Base-by-base conservation (phyloP, 805 yeast species). In the Jamesozyma jinghongensis region DNA sequence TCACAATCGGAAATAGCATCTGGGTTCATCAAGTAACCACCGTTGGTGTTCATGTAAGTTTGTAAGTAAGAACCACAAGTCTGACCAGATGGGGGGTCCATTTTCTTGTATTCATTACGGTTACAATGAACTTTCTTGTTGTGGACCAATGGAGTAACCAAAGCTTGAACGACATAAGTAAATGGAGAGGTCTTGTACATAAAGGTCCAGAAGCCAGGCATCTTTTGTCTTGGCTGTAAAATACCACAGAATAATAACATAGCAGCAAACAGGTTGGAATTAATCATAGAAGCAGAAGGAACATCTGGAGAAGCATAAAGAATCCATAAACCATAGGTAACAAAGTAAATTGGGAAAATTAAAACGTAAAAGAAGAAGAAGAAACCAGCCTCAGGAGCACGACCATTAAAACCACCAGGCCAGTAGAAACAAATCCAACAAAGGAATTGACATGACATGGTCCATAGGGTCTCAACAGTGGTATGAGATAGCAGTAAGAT, bases 211-310 rank as follows among this genome's bases (percentile, higher is more conserved):
- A 71, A 70, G 3, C 66, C 63, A 17, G 76, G 76, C 65, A 67
- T 65, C 46, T 60, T 59, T 22, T 54, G 47, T 31, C 47, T 56
- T 26, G 74, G 74, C 49, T 69, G 73, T 51, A 72, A 59, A 40
- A 69, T 75, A 61, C 77, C 68, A 54, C 79, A 77, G 56, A 74
- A 67, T 44, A 74, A 62, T 47, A 78, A 57, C 63, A 77, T 64
- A 37, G 75, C 75, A 5, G 70, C 61, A 40, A 81, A 67, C 62
- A 79, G 66, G 49, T 66, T 61, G 16, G 71, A 63, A 45, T 61
- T 61, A 42, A 67, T 60, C 58, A 68, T 62, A 27, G 68, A 60
- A 37, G 69, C 67, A 40, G 70, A 59, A 36, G 68, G 66, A 37
- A 66, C 64, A 53, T 67, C 65, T 14, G 73, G 73, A 12, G 72